Evolutionary conservation across 2,329 filamentous ascomycete genomes (phyloP).

Genomic region (Epichloe bromicola): DNA sequence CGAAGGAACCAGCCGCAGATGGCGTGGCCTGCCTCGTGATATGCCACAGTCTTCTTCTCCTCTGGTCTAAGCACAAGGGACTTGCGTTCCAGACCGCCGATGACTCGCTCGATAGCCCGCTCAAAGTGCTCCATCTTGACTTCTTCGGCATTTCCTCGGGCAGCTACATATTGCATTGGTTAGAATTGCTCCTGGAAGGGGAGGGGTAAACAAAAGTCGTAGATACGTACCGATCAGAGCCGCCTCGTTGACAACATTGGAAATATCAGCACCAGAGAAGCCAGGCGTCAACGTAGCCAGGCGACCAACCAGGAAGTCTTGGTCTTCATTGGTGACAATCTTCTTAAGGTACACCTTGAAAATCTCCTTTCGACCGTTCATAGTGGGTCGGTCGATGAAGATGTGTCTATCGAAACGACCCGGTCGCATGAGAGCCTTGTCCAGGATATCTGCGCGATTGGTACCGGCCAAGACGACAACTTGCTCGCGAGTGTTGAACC

Average conservation of each 20-base stretch:
- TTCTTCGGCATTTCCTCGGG: constrained; percentile 64
- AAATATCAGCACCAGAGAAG: constrained; percentile 95
- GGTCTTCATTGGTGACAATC: constrained; percentile 84
- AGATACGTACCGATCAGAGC: constrained; percentile 71
- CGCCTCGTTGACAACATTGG: constrained; percentile 96
- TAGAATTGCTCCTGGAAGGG: neutral
- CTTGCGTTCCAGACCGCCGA: constrained; percentile 95
- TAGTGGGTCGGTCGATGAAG: constrained; percentile 84
- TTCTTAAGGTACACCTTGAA: constrained; percentile 90
- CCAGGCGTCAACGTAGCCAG: constrained; percentile 87
- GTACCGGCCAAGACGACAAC: constrained; percentile 95
- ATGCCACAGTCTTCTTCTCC: constrained; percentile 92
- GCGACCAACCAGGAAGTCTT: constrained; percentile 76
- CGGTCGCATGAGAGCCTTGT: constrained; percentile 91
- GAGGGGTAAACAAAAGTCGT: constrained; percentile 16
- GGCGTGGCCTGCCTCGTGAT: constrained; percentile 95
- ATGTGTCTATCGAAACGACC: constrained; percentile 97
- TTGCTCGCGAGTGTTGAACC: constrained; percentile 93
- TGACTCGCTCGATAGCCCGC: constrained; percentile 91
- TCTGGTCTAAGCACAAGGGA: constrained; percentile 84
- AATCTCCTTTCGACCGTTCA: constrained; percentile 92
- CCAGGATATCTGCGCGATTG: constrained; percentile 86
- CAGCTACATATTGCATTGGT: constrained; percentile 42
- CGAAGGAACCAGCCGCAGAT: constrained; percentile 98
- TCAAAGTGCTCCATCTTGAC: constrained; percentile 90